Evolutionary conservation across 371 early-diverging fungal species (phyloP).

Genomic region (Lichtheimia corymbifera): DNA sequence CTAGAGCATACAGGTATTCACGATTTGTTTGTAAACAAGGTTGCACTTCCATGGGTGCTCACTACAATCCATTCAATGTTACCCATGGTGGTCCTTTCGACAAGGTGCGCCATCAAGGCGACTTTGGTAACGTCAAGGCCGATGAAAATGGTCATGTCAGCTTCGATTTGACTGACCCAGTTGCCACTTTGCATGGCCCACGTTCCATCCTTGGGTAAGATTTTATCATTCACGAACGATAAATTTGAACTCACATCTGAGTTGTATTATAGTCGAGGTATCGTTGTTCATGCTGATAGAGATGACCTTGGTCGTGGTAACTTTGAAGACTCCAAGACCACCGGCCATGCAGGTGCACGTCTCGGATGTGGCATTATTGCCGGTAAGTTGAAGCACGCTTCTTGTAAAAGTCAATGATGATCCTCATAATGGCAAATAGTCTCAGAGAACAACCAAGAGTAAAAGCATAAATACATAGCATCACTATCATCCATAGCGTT

Average conservation of each 20-base stretch:
- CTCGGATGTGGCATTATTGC: slow-evolving; percentile 90
- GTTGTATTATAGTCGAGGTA: slow-evolving; percentile 58
- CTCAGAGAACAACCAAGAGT: too few relatives aligned
- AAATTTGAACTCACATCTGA: not conserved
- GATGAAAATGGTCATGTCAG: slow-evolving; percentile 55
- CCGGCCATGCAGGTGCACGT: slow-evolving; percentile 86
- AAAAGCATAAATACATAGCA: too few relatives aligned
- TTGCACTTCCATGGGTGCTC: slow-evolving; percentile 73
- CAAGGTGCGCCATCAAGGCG: slow-evolving; percentile 79
- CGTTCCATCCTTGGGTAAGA: slow-evolving; percentile 73
- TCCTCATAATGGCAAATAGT: too few relatives aligned
- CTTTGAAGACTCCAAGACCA: slow-evolving; percentile 70
- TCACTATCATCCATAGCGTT: too few relatives aligned
- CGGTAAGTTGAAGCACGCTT: slow-evolving; percentile 23
- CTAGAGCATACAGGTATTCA: not conserved
- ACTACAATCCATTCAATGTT: slow-evolving; percentile 78
- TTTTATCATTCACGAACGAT: not conserved
- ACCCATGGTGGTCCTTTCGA: slow-evolving; percentile 80
- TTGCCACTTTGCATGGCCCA: slow-evolving; percentile 70
- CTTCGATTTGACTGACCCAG: slow-evolving; percentile 51
- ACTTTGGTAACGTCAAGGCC: slow-evolving; percentile 82
- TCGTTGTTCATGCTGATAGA: slow-evolving; percentile 79
- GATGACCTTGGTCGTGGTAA: slow-evolving; percentile 85
- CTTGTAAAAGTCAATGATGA: too few relatives aligned
- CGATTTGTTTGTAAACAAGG: slow-evolving; percentile 27